Evolutionary conservation across 192 early-diverging fungal genomes (phyloP), one percentile per base, ranked within the genome.

Genomic region (Chytriomyces sp.): DNA sequence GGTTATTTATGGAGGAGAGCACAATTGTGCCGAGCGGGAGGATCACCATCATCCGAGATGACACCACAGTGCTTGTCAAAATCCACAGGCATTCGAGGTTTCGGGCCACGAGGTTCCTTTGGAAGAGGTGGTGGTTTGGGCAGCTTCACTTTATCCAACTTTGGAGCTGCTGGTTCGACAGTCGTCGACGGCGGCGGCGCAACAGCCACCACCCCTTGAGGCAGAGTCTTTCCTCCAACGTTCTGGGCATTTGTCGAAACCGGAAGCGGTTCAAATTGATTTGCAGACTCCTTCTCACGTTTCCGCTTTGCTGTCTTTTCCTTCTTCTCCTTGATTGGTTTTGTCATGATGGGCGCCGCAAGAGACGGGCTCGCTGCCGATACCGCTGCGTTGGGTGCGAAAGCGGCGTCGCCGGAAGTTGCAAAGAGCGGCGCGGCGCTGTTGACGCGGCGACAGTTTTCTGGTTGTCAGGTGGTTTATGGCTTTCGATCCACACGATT

Each of bases 31-130:
- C 1, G 13, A n/a, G 53, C 20, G 53, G 8, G 50, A 57, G 53
- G 20, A 20, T 8, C 11, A 71, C 72, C 72, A 10, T 13, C 9
- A 20, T 73, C 72, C 7, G 43, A 9, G 7, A 62, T 45, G 16
- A 97, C 95, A 72, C 95, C 97, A 76, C 97, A 98, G 70, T 97
- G 93, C 67, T 89, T 92, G 80, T 98, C 96, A 76, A 96, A 77
- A 75, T 98, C 94, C 77, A 98, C 77, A 49, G 95, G 92, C 16
- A 60, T 16, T 11, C 59, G 50, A 35, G 44, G 62, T 45, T 26
- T 60, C 59, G 3, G 24, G 47, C 45, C 45, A 35, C 35, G 65
- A 24, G 16, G 53, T 45, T 48, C 10, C 49, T 45, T 60, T 49
- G 50, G 46, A 53, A 50, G 6, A 60, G 60, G 1, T 45, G 23